Base-by-base conservation (phyloP, 1,284 basidiomycete species). In the Thelephora terrestris region DNA sequence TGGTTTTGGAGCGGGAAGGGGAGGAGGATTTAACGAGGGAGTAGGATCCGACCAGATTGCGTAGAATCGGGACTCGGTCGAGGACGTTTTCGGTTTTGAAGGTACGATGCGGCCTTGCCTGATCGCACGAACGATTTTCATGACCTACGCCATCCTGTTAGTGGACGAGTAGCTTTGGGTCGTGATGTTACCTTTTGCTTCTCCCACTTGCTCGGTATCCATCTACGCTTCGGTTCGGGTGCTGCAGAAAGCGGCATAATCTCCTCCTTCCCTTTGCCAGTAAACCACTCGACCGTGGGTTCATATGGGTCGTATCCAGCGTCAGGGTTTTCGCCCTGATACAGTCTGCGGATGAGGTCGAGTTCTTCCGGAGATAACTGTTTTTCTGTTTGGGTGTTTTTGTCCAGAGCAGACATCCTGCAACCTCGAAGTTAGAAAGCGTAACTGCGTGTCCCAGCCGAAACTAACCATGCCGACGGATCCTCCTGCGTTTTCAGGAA, bases 71-170 rank as follows among this genome's bases (percentile, higher is more conserved):
- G 85, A 81, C 67, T 87, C 83, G 44, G 70, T 63, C n/a, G 79
- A 76, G 0, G 79, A 70, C 4, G 78, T 71, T 63, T 81, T 86
- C 4, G 92, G 90, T 66, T 93, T 96, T 55, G 87, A 84, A 39
- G 93, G 88, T 5, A 92, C 62, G 57, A 99, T 99, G 32, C 91
- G 83, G 36, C 96, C 96, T 70, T 93, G 84, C 20, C 96, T 85
- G 60, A 99, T 99, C 14, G 95, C 95, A 47, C 94, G 91, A 52
- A 99, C 95, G 57, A 99, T 98, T 79, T 99, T 99, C 93, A 99
- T 97, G 57, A 99, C 81, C 91, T 94, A 53, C 25, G 7, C 18
- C 29, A 9, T 43, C 18, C 16, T 44, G 27, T 50, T 27, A 27
- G 12, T 45, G 17, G 12, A 6, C 39, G 6, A n/a, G n/a, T 10